These are phyloP conservation scores for Phascolomyces articulosus DNA, from an alignment of 371 early-diverging fungal species.

Conservation along the genomic window DNA sequence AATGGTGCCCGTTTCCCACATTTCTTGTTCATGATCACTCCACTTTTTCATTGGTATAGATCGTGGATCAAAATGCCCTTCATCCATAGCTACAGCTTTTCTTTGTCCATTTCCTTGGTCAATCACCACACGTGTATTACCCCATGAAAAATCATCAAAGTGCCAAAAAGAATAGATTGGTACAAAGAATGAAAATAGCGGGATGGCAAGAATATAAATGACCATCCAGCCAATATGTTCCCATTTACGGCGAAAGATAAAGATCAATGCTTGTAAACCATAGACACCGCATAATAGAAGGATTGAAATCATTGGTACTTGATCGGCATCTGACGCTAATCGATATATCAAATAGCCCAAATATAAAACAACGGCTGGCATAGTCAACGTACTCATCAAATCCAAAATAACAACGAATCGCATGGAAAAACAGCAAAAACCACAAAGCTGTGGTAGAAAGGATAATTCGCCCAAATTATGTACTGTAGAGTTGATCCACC, in stretches of 20 bases:
- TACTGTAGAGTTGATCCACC: constrained; percentile 99
- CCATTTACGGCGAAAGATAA: constrained; percentile 83
- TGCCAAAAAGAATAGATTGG: constrained; percentile 93
- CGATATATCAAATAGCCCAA: constrained; percentile 78
- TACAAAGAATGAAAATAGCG: constrained; percentile 79
- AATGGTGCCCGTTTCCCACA: constrained; percentile 63
- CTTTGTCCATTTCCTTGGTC: constrained; percentile 74
- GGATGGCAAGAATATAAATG: constrained; percentile 84
- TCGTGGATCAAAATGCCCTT: constrained; percentile 50
- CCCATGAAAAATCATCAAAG: constrained; percentile 98
- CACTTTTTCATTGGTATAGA: constrained; percentile 75
- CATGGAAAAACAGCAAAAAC: constrained; percentile 97
- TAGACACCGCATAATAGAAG: constrained; percentile 76
- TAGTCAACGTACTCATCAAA: constrained; percentile 85
- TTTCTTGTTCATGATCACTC: constrained; percentile 79
- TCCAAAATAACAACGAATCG: constrained; percentile 93
- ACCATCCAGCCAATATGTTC: constrained; percentile 97
- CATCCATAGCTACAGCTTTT: constrained; percentile 48
- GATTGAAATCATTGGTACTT: constrained; percentile 62
- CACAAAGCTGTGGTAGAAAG: constrained; percentile 86
- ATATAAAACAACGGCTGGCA: constrained; percentile 90
- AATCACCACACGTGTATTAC: constrained; percentile 88
- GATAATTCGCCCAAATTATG: constrained; percentile 94
- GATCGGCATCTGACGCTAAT: constrained; percentile 41
- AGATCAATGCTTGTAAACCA: constrained; percentile 84